Evolutionary conservation across 179 eudicot species (phyloP), one percentile per base, ranked within the genome.

Genomic region (Beta lomatogona): DNA sequence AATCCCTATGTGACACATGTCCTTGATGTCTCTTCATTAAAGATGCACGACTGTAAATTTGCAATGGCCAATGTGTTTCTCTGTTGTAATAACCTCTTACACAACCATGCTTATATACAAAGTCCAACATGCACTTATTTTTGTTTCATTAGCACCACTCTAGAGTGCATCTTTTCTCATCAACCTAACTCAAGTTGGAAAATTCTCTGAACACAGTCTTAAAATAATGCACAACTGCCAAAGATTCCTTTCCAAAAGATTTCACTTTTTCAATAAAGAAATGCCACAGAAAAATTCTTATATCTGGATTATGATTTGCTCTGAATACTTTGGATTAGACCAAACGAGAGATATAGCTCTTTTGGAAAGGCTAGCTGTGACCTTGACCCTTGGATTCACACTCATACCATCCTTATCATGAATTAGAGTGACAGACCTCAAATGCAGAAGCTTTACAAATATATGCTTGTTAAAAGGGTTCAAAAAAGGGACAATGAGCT

Each of bases 381-480:
- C 4, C 16, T 9, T 31, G 72, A 68, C n/a, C 12, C 52, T 68
- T 68, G 21, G 22, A 68, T 16, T 16, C 75, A 50, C 25, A 50
- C 59, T 0, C 48, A 16, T 68, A 41, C n/a, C 8, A 25, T 21
- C 41, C 31, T 52, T 21, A 19, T 72, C 9, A 55, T 57, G 36
- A 52, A 54, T 13, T 53, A 5, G 9, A 71, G 41, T 72, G 52
- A 25, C 76, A 22, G 19, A 72, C 19, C 16, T 65, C 3, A 31
- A 14, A 45, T n/a, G 18, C 28, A 45, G 19, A 15, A 25, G 73
- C 9, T n/a, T n/a, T 2, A 31, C 52, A 65, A 46, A n/a, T 67
- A 53, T 36, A 15, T 77, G n/a, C 46, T 68, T 67, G 75, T 41
- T 55, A 46, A 41, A 70, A 79, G 58, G 18, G 11, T 48, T n/a